Conservation (phyloP, 495 filamentous ascomycete species). For the Tirmania nivea region DNA sequence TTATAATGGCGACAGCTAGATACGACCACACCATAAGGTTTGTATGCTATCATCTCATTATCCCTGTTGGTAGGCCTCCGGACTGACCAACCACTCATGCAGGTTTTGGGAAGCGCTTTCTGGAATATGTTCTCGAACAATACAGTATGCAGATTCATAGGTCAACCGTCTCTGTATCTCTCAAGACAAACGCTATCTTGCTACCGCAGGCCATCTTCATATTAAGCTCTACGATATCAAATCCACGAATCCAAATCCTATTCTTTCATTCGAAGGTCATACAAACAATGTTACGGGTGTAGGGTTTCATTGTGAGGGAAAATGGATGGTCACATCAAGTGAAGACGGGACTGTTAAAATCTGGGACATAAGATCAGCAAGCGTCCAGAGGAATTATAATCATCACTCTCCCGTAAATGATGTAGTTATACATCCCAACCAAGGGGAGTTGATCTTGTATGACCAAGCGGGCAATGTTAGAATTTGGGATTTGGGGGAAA, state of each 20-base stretch:
- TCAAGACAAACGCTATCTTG: constrained; percentile 87
- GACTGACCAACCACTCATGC: constrained; percentile 2
- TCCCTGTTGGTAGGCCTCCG: not conserved
- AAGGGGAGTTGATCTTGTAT: constrained; percentile 90
- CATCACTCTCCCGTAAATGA: constrained; percentile 81
- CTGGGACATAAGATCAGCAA: constrained; percentile 83
- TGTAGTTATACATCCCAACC: constrained; percentile 93
- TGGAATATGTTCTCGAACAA: constrained; percentile 91
- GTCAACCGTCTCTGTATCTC: constrained; percentile 97
- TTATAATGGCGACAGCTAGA: constrained; percentile 42
- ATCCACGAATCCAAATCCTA: constrained; percentile 76
- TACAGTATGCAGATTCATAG: constrained; percentile 93
- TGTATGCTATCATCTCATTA: constrained; percentile 8
- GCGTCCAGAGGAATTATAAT: constrained; percentile 74
- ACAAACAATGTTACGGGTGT: constrained; percentile 89
- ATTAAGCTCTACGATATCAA: constrained; percentile 97
- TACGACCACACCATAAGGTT: constrained; percentile 99
- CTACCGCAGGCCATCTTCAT: constrained; percentile 80
- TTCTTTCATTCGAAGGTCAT: constrained; percentile 86
- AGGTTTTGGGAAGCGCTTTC: constrained; percentile 98
- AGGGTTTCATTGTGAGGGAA: constrained; percentile 92
- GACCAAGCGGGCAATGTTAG: constrained; percentile 83
- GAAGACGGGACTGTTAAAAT: constrained; percentile 97
- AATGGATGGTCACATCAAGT: constrained; percentile 99
- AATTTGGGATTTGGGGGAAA: constrained; percentile 92